Evolutionary conservation across 192 early-diverging fungal genomes (phyloP).

Genomic region (Backusella mclennaniae): DNA sequence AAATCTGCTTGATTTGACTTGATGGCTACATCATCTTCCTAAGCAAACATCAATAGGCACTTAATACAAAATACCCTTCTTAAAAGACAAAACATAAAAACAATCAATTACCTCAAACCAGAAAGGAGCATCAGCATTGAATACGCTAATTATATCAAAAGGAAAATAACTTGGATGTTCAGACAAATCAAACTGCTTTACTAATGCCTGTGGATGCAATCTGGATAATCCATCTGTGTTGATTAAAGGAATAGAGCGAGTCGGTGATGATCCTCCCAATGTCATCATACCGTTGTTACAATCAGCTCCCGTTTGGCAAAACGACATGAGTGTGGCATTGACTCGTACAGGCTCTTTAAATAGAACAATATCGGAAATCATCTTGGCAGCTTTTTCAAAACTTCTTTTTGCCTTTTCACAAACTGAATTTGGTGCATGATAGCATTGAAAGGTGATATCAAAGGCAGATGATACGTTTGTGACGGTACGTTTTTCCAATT

Average conservation of each 20-base stretch:
- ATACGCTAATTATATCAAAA: conserved; percentile 37
- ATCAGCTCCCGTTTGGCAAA: conserved; percentile 22
- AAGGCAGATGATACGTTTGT: conserved; percentile 10
- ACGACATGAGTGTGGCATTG: conserved; percentile 39
- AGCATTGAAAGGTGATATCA: conserved; percentile 15
- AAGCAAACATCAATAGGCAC: neutral
- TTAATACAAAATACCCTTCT: neutral
- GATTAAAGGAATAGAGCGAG: conserved; percentile 22
- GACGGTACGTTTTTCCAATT: neutral
- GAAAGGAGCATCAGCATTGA: conserved; percentile 36
- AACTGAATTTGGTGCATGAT: neutral
- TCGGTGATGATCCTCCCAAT: conserved; percentile 32
- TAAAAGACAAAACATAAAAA: neutral
- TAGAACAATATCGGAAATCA: conserved; percentile 23
- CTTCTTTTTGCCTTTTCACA: conserved; percentile 30
- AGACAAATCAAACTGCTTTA: conserved; percentile 29
- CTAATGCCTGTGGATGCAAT: conserved; percentile 38
- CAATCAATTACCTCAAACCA: conserved; percentile 28
- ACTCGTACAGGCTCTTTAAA: conserved; percentile 27
- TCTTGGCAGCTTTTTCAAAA: conserved; percentile 25
- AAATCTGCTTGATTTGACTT: conserved; percentile 33
- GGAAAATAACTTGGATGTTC: conserved; percentile 10
- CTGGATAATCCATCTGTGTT: conserved; percentile 27
- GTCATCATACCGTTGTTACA: conserved; percentile 8
- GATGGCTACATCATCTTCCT: conserved; percentile 28